Percentiles rank a stretch among this genome's conserved stretches.
These are phyloP conservation scores for Zygoascus bituminiphila DNA, from an alignment of 805 yeast species.

Conservation along the genomic window DNA sequence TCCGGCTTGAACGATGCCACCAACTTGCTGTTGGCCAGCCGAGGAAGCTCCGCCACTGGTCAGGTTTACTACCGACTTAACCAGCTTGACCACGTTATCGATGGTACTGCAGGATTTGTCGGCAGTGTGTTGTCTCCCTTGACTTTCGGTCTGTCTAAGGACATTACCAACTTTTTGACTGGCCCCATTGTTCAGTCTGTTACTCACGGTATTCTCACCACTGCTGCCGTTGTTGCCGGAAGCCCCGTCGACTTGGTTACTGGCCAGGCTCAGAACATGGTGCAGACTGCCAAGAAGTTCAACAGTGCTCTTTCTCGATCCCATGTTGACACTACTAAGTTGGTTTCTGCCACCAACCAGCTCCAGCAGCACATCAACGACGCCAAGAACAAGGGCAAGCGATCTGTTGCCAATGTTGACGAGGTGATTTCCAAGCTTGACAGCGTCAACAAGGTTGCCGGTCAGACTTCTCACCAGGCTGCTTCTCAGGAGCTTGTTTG, in stretches of 20 bases:
- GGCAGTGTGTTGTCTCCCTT: conserved; percentile 16
- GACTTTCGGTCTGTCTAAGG: conserved; percentile 20
- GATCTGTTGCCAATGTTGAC: not conserved
- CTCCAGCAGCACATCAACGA: conserved; percentile 1
- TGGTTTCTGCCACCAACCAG: not conserved
- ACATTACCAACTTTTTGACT: conserved; percentile 16
- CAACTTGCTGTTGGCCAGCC: conserved; percentile 14
- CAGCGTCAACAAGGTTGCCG: not conserved
- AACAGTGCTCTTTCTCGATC: conserved; percentile 8
- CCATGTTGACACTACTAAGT: not conserved
- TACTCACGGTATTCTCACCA: conserved; percentile 29
- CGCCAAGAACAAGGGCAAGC: not conserved
- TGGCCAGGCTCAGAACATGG: conserved; percentile 16
- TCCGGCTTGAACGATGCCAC: conserved; percentile 6
- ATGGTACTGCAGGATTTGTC: conserved; percentile 21
- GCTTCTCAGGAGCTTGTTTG: not conserved
- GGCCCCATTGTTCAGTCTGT: conserved; percentile 28
- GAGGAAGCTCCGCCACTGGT: conserved; percentile 4
- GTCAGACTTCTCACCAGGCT: not conserved
- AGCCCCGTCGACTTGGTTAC: conserved; percentile 17
- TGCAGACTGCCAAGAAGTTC: conserved; percentile 16
- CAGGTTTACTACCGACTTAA: conserved; percentile 15
- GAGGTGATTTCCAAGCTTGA: not conserved
- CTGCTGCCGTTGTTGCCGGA: conserved; percentile 14
- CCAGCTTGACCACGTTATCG: conserved; percentile 28